Base-by-base conservation (phyloP, 2,329 filamentous ascomycete species). In the Sphaerulina vaccinii region DNA sequence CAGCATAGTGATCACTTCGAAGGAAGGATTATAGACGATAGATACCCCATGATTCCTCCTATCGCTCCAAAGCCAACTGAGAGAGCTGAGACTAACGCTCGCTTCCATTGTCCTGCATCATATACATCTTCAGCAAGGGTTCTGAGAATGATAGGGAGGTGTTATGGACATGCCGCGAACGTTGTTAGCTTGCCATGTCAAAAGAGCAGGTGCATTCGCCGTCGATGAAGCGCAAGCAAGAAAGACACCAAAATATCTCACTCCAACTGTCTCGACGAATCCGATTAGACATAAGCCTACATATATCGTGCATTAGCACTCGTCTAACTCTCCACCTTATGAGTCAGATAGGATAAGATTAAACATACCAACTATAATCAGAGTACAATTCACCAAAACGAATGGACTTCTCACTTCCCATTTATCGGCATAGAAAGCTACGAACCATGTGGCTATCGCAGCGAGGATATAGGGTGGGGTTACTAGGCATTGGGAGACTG, bases 1-100 rank as follows among this genome's bases (percentile, higher is more conserved):
- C 5, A 48, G 45, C 24, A 32, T 10, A 13, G 2, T 36, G 8
- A 11, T 18, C 19, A 5, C 5, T 38, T 18, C 16, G n/a, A 5
- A 38, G 10, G n/a, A 15, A n/a, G 1, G 36, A 4, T n/a, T 13
- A 2, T 22, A 21, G 1, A 9, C 1, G 9, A 7, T 7, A 36
- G 35, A 21, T 22, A 41, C 45, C 57, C 58, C 32, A 51, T 54
- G 22, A 92, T 90, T 35, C 88, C 88, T 22, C 88, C 88, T 19
- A 92, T 73, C 11, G 47, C 55, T 22, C 48, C 44, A 9, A 39
- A 29, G 5, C 51, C 51, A 9, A 54, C 44, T 15, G 49, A 45
- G 10, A 40, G 29, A 8, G 55, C 49, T 8, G 51, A 54, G 16
- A 43, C 21, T 2, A 57, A 29, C 10, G 77, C 37, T 75, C 59